These are phyloP conservation scores for Cenococcum geophilum DNA, from an alignment of 495 filamentous ascomycete species.

Conservation along the genomic window DNA sequence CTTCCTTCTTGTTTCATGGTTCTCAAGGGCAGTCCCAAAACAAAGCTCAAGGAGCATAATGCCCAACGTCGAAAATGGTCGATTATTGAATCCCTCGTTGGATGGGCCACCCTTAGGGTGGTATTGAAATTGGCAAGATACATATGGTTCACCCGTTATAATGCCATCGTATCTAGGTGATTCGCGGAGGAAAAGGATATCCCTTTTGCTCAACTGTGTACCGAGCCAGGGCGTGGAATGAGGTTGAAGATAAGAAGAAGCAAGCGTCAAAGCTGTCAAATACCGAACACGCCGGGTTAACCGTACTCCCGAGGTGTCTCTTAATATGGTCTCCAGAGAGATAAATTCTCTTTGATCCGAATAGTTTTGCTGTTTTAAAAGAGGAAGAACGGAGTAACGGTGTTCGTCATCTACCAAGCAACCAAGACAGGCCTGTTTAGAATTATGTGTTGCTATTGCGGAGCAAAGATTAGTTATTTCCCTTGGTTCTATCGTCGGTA, in stretches of 20 bases:
- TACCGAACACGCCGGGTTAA: constrained; percentile 6
- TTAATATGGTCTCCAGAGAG: constrained; percentile 2
- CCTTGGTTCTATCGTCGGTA: neutral
- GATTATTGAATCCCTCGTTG: neutral
- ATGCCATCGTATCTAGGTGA: neutral
- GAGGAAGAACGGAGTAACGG: neutral
- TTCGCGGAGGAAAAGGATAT: constrained; percentile 1
- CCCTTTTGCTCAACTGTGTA: neutral
- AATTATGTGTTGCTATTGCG: neutral
- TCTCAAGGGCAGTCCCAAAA: constrained; percentile 5
- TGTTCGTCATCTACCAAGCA: neutral
- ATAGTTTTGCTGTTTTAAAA: neutral
- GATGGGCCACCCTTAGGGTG: neutral
- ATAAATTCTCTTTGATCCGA: neutral
- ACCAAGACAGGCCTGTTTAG: neutral
- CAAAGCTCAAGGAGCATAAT: constrained; percentile 14
- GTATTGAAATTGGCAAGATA: neutral
- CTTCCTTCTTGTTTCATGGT: neutral
- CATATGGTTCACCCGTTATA: neutral
- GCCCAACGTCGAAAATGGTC: constrained; percentile 7
- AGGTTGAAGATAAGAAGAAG: constrained; percentile 11
- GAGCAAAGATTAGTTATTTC: neutral
- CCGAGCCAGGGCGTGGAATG: constrained; percentile 14
- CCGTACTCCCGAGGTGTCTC: constrained; percentile 1
- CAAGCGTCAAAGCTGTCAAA: constrained; percentile 9